Evolutionary conservation across 306 rosid species (phyloP), one percentile per base, ranked within the genome.

Genomic region (Ceratonia siliqua): DNA sequence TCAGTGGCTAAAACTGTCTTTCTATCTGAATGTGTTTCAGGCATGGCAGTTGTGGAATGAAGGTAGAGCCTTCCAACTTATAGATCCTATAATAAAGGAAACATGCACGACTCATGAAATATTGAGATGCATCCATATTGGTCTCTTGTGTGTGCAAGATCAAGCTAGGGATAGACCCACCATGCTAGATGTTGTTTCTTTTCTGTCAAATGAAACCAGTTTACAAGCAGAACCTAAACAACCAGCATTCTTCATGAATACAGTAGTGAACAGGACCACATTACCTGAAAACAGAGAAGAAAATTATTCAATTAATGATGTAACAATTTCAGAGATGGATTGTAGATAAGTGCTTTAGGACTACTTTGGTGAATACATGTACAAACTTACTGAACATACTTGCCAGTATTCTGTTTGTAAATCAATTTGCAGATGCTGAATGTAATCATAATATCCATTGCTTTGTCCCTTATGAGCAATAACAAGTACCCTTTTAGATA

Each of bases 1-100:
- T 39, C 45, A 39, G 9, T 39, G 45, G 1, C 13, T 39, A 1
- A 14, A 2, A 43, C 14, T 54, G 35, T 10, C 27, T 22, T 10
- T 53, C 32, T 0, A 22, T 22, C 13, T 53, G 50, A 0, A 53
- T 0, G 5, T 53, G 27, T 22, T 53, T 24, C 59, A 68, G 73
- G 58, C 57, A 15, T 48, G 45, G 87, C 24, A 53, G 14, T 12
- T 76, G 36, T 82, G 75, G 81, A 61, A 57, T 33, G 75, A 79
- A 17, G 45, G 28, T 6, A 39, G 13, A 27, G 53, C 22, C 18
- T 24, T 42, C 7, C 38, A 66, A 53, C 10, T 66, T 22, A 14
- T 41, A 36, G 49, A 62, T 14, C 30, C 68, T 6, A 13, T 14
- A 18, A 3, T 62, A 9, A 22, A 2, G 10, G 48, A 36, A 17